Evolutionary conservation across 305 asterid species (phyloP), one percentile per base, ranked within the genome.

Genomic region (Fraxinus greggii): DNA sequence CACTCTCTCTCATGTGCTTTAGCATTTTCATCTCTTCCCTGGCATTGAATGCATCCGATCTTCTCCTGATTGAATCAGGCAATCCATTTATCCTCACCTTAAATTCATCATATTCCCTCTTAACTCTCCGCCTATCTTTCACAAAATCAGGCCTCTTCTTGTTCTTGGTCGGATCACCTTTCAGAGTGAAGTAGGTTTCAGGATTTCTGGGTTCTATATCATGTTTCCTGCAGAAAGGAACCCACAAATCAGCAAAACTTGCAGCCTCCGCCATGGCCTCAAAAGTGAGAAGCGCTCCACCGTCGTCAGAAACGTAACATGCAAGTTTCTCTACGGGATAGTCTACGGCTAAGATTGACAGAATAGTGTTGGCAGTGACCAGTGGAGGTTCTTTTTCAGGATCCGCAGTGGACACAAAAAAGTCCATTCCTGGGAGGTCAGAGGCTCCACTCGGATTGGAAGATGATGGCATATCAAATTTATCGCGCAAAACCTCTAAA

Each of bases 261-360:
- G 91, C 90, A 1, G 98, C 93, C 76, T 89, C 92, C 0, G 88
- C 87, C 89, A 92, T 86, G 7, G 97, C 97, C 48, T 85, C 86
- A 2, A 91, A 88, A 1, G 93, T 93, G 63, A 91, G 86, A 26
- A 88, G 88, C 2, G 95, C 88, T 1, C 94, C 97, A 0, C 96
- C 95, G 9, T 93, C 97, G 35, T 93, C 96, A 0, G 97, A 93
- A 26, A 93, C 72, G 56, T 93, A 93, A 35, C 93, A 89, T 17
- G 93, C 90, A 2, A 92, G 48, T 83, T 90, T 90, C 80, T 90
- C 92, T 4, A 88, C 91, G 0, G 92, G 92, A 78, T 88, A 89
- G 3, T 90, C 92, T 5, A 80, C 90, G 8, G 92, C 86, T 28
- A 90, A 80, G 45, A 90, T 90, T 2, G 92, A 90, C 48, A 90